Evolutionary conservation across 2,329 filamentous ascomycete species (phyloP).

Genomic region (Lojkania enalia): DNA sequence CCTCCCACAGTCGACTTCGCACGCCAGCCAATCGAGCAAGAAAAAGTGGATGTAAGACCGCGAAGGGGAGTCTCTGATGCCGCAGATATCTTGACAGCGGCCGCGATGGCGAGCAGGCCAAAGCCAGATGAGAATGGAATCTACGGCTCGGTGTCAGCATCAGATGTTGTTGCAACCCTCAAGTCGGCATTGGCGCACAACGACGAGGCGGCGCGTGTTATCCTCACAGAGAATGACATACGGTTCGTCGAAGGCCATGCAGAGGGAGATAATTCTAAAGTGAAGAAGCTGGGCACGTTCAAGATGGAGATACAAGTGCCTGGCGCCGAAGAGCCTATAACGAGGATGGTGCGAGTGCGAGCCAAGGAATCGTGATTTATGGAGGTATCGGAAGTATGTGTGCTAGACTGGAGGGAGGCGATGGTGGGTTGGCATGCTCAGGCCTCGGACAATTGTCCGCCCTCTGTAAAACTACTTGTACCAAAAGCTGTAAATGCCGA

Average conservation of each 20-base stretch:
- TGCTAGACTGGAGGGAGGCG: neutral
- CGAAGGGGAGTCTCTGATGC: slow-evolving; percentile 41
- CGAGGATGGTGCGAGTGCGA: slow-evolving; percentile 37
- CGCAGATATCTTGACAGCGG: slow-evolving; percentile 41
- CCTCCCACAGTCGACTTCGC: slow-evolving; percentile 54
- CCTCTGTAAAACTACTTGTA: slow-evolving; percentile 33
- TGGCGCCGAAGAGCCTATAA: slow-evolving; percentile 47
- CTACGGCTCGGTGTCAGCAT: slow-evolving; percentile 59
- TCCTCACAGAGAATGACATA: slow-evolving; percentile 55
- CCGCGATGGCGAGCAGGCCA: slow-evolving; percentile 32
- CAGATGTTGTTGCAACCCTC: slow-evolving; percentile 55
- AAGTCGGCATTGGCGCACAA: slow-evolving; percentile 54
- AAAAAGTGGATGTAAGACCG: slow-evolving; percentile 28
- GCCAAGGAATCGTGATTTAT: slow-evolving; percentile 24
- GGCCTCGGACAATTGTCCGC: slow-evolving; percentile 21
- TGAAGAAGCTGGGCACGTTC: slow-evolving; percentile 59
- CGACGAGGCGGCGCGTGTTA: slow-evolving; percentile 55
- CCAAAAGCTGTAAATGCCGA: slow-evolving; percentile 22
- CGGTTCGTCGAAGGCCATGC: slow-evolving; percentile 49
- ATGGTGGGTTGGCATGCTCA: slow-evolving; percentile 1
- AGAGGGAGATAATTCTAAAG: slow-evolving; percentile 45
- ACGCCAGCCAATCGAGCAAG: slow-evolving; percentile 48
- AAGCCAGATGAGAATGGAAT: slow-evolving; percentile 44
- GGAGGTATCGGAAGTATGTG: neutral
- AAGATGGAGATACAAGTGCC: slow-evolving; percentile 56